Conservation (phyloP, 2,329 filamentous ascomycete genomes). For the Ophiognomonia clavigignenti-juglandacearum region DNA sequence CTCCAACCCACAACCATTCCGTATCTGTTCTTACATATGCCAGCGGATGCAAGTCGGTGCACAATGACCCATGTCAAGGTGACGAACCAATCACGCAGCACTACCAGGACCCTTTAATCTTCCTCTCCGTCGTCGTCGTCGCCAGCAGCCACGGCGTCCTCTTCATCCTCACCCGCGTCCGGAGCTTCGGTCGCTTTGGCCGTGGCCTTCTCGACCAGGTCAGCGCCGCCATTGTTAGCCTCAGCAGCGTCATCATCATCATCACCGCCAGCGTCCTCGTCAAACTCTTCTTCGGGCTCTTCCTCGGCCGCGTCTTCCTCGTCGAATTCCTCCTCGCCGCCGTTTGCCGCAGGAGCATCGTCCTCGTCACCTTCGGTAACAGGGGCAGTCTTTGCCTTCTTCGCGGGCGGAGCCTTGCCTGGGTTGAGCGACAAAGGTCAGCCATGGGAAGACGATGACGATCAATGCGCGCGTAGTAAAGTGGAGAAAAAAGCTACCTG, state of each 20-base stretch:
- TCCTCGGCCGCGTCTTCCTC: slow-evolving; percentile 18
- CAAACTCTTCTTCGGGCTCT: slow-evolving; percentile 19
- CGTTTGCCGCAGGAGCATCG: slow-evolving; percentile 18
- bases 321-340: slow-evolving; percentile 18
- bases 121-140: slow-evolving; percentile 29
- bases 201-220: slow-evolving; percentile 18
- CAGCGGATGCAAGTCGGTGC: too few relatives aligned
- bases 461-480: not conserved
- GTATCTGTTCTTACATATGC: too few relatives aligned
- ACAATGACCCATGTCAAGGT: not conserved
- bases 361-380: slow-evolving; percentile 19
- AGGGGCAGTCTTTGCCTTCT: slow-evolving; percentile 45
- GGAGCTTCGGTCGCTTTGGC: slow-evolving; percentile 21
- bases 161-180: slow-evolving; percentile 24
- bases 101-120: not conserved
- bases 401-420: slow-evolving; percentile 41
- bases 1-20: not conserved
- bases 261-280: slow-evolving; percentile 21
- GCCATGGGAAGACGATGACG: not conserved
- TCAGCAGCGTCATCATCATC: slow-evolving; percentile 12
- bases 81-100: too few relatives aligned
- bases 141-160: slow-evolving; percentile 25
- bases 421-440: not conserved
- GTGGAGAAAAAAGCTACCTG: slow-evolving; percentile 25
- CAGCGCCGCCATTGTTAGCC: slow-evolving; percentile 11